Evolutionary conservation across 1,284 basidiomycete genomes (phyloP), one percentile per base, ranked within the genome.

Genomic region (Cutaneotrichosporon sp.): DNA sequence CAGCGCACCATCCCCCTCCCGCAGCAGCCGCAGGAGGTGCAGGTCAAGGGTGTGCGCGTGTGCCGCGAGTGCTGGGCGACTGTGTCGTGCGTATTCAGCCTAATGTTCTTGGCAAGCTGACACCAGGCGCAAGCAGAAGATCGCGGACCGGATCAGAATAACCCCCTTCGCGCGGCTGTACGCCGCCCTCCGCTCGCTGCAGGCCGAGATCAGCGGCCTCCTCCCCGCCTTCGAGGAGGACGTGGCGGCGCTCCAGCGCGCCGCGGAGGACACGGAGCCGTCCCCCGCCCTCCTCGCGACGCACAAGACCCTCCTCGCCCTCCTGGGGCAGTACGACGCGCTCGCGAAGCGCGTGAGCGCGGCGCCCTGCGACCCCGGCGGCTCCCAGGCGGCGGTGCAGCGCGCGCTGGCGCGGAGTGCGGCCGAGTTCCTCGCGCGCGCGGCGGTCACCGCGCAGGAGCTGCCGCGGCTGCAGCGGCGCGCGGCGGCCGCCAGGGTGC

Each of bases 271-370:
- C 43, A 36, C 56, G n/a, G 51, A 59, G 46, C 49, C 31, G 24
- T 42, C 34, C 22, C 47, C 54, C n/a, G 75, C 92, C 73, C 88
- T 89, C 2, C 83, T 87, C 11, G 82, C 83, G 3, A 84, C 86
- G 0, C 86, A 93, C 60, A 94, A 92, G 72, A 86, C 87, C 18
- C 84, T 97, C 11, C 78, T 97, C 9, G 87, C 90, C 51, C 86
- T 89, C 2, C 93, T 97, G 76, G 84, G 87, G 8, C 87, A 90
- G 60, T 98, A 97, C 77, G 95, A 99, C 71, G 85, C 87, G 49
- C 80, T 97, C 5, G 86, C 92, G 0, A 95, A 95, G 74, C 87
- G 89, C 34, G 91, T 98, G 69, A 85, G 87, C 55, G 83, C 82
- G 63, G 79, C 95, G 22, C 89, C 90, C 0, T 87, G 81, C 25